Evolutionary conservation across 2,329 filamentous ascomycete genomes (phyloP).

Genomic region (Fusarium sp.): DNA sequence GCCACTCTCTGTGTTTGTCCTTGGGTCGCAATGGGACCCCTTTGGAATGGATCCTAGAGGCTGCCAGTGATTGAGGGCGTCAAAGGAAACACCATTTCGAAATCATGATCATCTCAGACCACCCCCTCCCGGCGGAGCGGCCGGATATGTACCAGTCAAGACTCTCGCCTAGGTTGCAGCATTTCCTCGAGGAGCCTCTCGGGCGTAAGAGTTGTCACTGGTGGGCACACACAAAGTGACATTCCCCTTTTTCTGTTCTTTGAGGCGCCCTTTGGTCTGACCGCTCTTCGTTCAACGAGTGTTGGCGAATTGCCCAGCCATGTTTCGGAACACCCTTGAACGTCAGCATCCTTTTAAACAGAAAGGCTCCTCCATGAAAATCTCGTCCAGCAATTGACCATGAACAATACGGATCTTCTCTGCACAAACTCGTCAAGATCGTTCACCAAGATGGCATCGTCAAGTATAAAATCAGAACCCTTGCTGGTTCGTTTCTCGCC

Average conservation of each 20-base stretch:
- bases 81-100: constrained; percentile 1
- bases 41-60: constrained; percentile 13
- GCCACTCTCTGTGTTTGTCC: constrained; percentile 23
- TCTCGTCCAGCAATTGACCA: constrained; percentile 6
- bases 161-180: constrained; percentile 1
- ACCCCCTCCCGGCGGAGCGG: not conserved
- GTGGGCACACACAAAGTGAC: constrained; percentile 10
- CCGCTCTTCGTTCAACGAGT: constrained; percentile 25
- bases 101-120: constrained; percentile 18
- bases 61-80: not conserved
- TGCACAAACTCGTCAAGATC: not conserved
- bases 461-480: constrained; percentile 27
- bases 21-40: not conserved
- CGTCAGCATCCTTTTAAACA: not conserved
- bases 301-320: constrained; percentile 1
- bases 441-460: constrained; percentile 29
- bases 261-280: constrained; percentile 15
- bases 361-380: not conserved
- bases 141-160: not conserved
- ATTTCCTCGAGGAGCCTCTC: constrained; percentile 4
- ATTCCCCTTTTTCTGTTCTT: constrained; percentile 7
- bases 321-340: constrained; percentile 13
- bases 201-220: constrained; percentile 6
- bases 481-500: constrained; percentile 19
- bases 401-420: constrained; percentile 19